Evolutionary conservation across 1,139 yeast genomes (phyloP), one percentile per base, ranked within the genome.

Genomic region (Williopsis jadinii): DNA sequence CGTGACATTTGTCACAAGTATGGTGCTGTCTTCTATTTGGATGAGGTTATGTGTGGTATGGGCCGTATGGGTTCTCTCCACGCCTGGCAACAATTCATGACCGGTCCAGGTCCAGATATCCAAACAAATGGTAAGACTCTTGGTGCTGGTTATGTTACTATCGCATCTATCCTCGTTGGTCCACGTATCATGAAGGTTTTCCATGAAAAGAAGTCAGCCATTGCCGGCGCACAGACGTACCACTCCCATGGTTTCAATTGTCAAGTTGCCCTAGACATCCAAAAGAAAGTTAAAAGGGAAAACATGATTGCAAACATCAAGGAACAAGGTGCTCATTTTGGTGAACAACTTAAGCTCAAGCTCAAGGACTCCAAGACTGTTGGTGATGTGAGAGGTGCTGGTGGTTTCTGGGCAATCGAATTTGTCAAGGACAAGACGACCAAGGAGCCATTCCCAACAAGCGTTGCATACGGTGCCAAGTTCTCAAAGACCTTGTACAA

Each of bases 11-110:
- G 80, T 55, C 70, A 72, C 61, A 78, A 77, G 58, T 75, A 77
- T 49, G 83, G 78, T 48, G 70, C 76, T 34, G 55, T 78, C 41
- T 66, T 78, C 58, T 68, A 73, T 63, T 62, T 76, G 44, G 84
- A 78, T 55, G 84, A 78, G 60, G 81, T 77, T 37, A 77, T 77
- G 83, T 77, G 82, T 58, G 84, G 84, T 40, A 68, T 78, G 41
- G 83, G 82, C 37, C 68, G 84, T 57, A 62, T 67, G 54, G 76
- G 76, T 43, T 58, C 63, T 46, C 68, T 62, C 55, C 74, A 66
- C 62, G 77, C 70, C 50, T 77, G 79, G 78, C 77, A 74, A 46
- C 68, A 66, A 45, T 75, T 64, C 61, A 58, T 68, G 48, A 66
- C 68, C 19, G 70, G 66, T 37, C 66, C 66, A 36, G 80, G 75